Evolutionary conservation across 495 filamentous ascomycete genomes (phyloP).

Genomic region (Aspergillus diversus): DNA sequence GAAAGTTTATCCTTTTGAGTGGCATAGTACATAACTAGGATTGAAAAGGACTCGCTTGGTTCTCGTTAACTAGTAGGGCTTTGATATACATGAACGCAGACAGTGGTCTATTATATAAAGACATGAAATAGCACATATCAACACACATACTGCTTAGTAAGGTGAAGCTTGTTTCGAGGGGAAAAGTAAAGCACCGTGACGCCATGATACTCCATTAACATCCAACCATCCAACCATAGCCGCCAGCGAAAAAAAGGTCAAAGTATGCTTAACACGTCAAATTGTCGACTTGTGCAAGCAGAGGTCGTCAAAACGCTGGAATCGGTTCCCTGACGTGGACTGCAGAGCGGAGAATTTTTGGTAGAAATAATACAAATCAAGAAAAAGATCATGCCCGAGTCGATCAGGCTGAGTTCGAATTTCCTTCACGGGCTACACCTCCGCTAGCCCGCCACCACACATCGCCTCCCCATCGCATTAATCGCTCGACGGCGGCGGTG

Average conservation of each 20-base stretch:
- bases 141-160: slow-evolving; percentile 24
- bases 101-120: slow-evolving; percentile 17
- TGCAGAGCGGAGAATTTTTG: slow-evolving; percentile 26
- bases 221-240: slow-evolving; percentile 4
- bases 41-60: not conserved
- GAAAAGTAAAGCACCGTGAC: slow-evolving; percentile 8
- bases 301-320: slow-evolving; percentile 3
- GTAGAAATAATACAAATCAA: slow-evolving; percentile 1
- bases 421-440: slow-evolving; percentile 55
- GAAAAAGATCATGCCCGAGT: not conserved
- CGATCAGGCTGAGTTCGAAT: slow-evolving; percentile 21
- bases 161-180: slow-evolving; percentile 3
- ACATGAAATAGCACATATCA: slow-evolving; percentile 10
- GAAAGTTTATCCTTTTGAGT: no score
- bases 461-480: slow-evolving; percentile 89
- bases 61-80: not conserved
- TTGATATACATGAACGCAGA: slow-evolving; percentile 13
- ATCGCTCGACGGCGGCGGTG: slow-evolving; percentile 76
- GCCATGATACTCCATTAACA: slow-evolving; percentile 12
- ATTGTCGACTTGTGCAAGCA: not conserved
- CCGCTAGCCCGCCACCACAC: slow-evolving; percentile 92
- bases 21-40: no score
- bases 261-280: not conserved
- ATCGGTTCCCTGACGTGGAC: not conserved
- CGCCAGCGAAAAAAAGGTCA: slow-evolving; percentile 1